Evolutionary conservation across 23 red algal genomes (phyloP).

Genomic region (Gracilaria gracilis): DNA sequence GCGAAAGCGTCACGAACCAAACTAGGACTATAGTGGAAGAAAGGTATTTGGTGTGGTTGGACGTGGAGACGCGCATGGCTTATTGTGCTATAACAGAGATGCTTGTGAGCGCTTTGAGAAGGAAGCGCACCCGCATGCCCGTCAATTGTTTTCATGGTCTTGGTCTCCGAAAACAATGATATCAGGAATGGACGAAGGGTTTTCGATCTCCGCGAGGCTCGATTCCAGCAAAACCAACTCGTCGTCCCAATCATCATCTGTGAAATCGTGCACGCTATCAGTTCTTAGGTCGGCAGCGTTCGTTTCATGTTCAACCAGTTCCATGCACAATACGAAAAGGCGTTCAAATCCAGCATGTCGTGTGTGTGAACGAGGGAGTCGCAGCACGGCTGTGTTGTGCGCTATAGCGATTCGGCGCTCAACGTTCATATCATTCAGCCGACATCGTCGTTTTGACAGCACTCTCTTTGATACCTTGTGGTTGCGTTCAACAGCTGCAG

Average conservation of each 20-base stretch:
- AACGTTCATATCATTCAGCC: background rate
- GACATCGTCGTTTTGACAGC: background rate
- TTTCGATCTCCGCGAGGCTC: background rate
- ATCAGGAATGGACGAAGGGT: background rate
- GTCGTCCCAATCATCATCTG: background rate
- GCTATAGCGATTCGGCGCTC: constrained; percentile 24
- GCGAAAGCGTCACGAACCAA: no score
- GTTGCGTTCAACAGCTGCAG: background rate
- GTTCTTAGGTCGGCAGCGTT: no score
- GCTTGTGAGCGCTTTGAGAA: no score
- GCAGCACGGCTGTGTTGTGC: constrained; percentile 1
- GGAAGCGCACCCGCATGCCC: no score
- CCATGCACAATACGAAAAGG: background rate
- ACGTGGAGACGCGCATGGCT: no score
- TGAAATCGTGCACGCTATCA: background rate
- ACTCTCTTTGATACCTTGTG: constrained; percentile 7
- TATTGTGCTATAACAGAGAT: no score
- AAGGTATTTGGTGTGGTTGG: no score
- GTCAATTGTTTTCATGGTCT: no score
- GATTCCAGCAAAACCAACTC: background rate
- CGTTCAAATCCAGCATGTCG: background rate
- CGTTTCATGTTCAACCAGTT: background rate
- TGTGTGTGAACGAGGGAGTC: background rate
- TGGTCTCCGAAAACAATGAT: background rate
- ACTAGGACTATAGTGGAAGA: no score